Conservation (phyloP, 768 basidiomycete genomes). For the Lactarius hengduanensis region DNA sequence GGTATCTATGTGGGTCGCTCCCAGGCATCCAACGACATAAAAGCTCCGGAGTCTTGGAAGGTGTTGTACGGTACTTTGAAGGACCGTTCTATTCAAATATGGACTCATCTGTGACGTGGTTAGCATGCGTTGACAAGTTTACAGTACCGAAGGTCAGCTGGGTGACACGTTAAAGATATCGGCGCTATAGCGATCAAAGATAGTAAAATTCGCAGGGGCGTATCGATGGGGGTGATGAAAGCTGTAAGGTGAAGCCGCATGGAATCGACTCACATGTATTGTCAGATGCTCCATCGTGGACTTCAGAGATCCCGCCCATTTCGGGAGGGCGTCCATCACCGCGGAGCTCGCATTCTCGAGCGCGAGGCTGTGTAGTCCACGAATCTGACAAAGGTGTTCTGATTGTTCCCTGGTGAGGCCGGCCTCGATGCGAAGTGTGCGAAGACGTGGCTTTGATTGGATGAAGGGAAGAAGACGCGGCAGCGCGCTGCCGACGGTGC, state of each 20-base stretch:
- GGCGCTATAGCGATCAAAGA: conserved; percentile 10
- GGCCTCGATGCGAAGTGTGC: conserved; percentile 49
- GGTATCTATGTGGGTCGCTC: conserved; percentile 51
- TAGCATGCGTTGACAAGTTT: conserved; percentile 18
- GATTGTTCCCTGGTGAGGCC: conserved; percentile 54
- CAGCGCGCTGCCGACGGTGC: conserved; percentile 45
- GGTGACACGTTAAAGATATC: conserved; percentile 8
- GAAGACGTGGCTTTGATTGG: conserved; percentile 44
- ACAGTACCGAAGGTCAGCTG: conserved; percentile 20
- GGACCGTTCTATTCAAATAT: conserved; percentile 51
- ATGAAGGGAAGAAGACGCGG: conserved; percentile 51
- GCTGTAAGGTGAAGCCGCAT: conserved; percentile 1
- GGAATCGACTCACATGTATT: conserved; percentile 50
- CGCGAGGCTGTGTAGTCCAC: conserved; percentile 45
- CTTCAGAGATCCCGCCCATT: conserved; percentile 49
- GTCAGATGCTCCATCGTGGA: conserved; percentile 53
- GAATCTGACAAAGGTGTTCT: conserved; percentile 41
- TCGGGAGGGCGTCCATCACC: conserved; percentile 55
- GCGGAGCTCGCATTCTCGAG: conserved; percentile 65
- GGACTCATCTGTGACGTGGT: conserved; percentile 48
- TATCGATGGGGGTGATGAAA: conserved; percentile 23
- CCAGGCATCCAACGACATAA: conserved; percentile 60
- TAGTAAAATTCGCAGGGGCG: conserved; percentile 14
- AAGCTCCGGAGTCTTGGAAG: conserved; percentile 56
- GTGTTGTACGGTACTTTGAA: conserved; percentile 47